Evolutionary conservation across 2,329 filamentous ascomycete genomes (phyloP).

Genomic region (Claviceps africana): DNA sequence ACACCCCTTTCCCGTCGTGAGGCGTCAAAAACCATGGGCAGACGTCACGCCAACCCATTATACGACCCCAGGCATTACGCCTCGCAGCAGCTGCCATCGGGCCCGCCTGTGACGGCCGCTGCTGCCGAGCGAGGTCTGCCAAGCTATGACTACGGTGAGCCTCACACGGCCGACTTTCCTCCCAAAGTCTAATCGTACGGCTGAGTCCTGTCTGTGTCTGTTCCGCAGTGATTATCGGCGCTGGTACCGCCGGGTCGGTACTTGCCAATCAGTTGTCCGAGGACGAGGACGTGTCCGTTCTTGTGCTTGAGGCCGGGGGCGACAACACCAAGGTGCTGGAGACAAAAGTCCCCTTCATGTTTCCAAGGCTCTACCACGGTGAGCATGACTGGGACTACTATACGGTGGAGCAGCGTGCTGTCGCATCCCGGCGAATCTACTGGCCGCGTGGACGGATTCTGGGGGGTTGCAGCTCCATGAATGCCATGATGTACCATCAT

Average conservation of each 20-base stretch:
- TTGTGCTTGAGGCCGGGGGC: conserved; percentile 10
- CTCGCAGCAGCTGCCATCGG: background rate
- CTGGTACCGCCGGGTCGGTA: conserved; percentile 16
- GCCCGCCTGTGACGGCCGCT: conserved; percentile 3
- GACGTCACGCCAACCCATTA: conserved; percentile 4
- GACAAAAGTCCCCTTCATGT: conserved; percentile 9
- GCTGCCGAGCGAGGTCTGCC: conserved; percentile 2
- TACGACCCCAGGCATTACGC: conserved; percentile 5
- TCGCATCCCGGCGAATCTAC: conserved; percentile 11
- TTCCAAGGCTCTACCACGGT: conserved; percentile 9
- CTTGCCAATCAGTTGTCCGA: conserved; percentile 16
- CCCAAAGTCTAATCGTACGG: background rate
- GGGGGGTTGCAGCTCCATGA: conserved; percentile 12
- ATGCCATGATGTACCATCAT: conserved; percentile 14
- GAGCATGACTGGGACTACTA: conserved; percentile 14
- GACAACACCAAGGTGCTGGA: conserved; percentile 8
- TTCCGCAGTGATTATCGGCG: conserved; percentile 13
- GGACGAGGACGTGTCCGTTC: conserved; percentile 10
- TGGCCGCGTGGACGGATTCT: conserved; percentile 13
- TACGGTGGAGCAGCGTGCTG: conserved; percentile 10
- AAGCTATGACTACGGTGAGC: conserved; percentile 5
- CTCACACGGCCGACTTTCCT: background rate
- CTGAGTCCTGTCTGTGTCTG: background rate
- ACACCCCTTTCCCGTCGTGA: no score
- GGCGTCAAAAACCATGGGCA: background rate